Evolutionary conservation across 2,329 filamentous ascomycete species (phyloP).

Genomic region (Aspergillus hortae): DNA sequence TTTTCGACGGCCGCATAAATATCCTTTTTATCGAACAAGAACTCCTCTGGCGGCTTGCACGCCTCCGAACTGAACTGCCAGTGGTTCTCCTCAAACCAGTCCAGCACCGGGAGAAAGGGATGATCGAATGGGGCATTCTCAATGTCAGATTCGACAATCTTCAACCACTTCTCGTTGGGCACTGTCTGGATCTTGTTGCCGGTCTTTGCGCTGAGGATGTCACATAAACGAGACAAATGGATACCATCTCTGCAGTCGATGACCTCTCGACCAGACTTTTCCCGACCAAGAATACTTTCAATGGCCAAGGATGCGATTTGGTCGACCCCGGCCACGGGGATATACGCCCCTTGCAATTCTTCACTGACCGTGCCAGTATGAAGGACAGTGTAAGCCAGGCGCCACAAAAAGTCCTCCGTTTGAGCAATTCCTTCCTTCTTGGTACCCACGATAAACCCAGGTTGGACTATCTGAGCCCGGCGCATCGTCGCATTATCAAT

Average conservation of each 20-base stretch:
- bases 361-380: not conserved
- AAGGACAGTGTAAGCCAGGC: constrained; percentile 1
- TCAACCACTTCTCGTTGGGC: not conserved
- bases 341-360: not conserved
- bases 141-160: not conserved
- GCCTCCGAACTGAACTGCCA: not conserved
- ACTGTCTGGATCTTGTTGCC: not conserved
- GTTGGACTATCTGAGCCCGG: not conserved
- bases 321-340: constrained; percentile 5
- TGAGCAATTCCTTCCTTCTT: constrained; percentile 5
- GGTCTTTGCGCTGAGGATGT: not conserved
- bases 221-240: not conserved
- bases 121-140: not conserved
- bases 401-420: constrained; percentile 6
- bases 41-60: not conserved
- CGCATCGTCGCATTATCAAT: not conserved
- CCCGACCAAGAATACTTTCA: not conserved
- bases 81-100: not conserved
- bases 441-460: constrained; percentile 1
- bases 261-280: not conserved
- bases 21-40: not conserved
- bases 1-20: not conserved
- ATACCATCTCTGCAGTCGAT: not conserved
- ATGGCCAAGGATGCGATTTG: constrained; percentile 1
- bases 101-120: not conserved